A percentile compares a stretch with the other conserved stretches of the same genome.
Conservation (phyloP, 495 filamentous ascomycete genomes). For the Neurospora sp. region DNA sequence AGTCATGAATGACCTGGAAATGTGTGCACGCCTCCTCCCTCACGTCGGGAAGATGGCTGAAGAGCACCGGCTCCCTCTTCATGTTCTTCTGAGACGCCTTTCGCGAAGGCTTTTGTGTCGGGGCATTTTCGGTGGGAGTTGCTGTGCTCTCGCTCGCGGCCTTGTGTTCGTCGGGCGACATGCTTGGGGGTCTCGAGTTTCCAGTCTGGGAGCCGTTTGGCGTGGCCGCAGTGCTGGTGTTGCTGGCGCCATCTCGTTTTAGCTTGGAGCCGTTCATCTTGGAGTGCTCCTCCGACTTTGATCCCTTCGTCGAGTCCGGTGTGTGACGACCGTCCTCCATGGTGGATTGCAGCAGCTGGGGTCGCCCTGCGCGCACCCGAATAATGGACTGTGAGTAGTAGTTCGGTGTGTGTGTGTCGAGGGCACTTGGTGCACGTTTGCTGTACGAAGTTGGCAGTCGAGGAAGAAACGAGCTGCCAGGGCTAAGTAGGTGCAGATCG, state of each 20-base stretch:
- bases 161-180: conserved; percentile 37
- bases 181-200: conserved; percentile 25
- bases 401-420: neutral
- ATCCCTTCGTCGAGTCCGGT: conserved; percentile 21
- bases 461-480: neutral
- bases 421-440: neutral
- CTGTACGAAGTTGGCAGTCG: neutral
- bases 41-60: conserved; percentile 58
- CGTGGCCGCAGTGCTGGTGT: conserved; percentile 17
- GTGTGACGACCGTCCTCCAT: conserved; percentile 35
- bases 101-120: conserved; percentile 63
- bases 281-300: conserved; percentile 21
- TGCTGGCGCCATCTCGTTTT: conserved; percentile 29
- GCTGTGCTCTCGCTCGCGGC: conserved; percentile 30
- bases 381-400: neutral
- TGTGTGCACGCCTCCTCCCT: conserved; percentile 61
- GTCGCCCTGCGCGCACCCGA: neutral
- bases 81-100: conserved; percentile 63
- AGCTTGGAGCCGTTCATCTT: conserved; percentile 19
- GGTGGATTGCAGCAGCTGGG: neutral
- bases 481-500: neutral
- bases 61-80: conserved; percentile 51
- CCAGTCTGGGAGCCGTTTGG: conserved; percentile 29
- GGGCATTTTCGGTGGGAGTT: conserved; percentile 24
- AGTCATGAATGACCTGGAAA: conserved; percentile 75